Conservation (phyloP, 306 rosid species). For the Cajanus cajan region DNA sequence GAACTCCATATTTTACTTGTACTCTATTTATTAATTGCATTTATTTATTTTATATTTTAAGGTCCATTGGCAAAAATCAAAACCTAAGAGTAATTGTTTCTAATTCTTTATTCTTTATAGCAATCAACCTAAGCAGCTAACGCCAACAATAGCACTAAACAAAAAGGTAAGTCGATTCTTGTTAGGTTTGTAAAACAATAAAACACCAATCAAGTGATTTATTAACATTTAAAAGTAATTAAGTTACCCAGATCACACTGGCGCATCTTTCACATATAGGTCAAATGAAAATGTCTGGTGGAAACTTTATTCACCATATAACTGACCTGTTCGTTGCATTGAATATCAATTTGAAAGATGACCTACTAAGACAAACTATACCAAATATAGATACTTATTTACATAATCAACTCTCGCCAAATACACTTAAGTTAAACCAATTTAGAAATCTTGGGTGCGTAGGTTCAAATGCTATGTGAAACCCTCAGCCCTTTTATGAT, state of each 20-base stretch:
- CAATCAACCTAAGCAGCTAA: neutral
- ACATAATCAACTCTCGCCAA: neutral
- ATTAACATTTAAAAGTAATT: neutral
- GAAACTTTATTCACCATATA: conserved; percentile 29
- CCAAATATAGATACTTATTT: conserved; percentile 1
- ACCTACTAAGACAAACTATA: conserved; percentile 33
- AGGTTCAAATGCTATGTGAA: conserved; percentile 28
- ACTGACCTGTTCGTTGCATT: conserved; percentile 30
- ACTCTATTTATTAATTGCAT: neutral
- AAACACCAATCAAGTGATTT: neutral
- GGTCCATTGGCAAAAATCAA: neutral
- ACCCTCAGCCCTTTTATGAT: conserved; percentile 8
- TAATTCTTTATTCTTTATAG: neutral
- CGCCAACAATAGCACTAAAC: neutral
- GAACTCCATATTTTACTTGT: neutral
- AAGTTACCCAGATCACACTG: neutral
- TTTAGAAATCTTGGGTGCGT: neutral
- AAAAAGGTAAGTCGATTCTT: neutral
- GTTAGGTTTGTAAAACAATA: neutral
- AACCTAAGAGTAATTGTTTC: neutral
- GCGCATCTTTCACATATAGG: conserved; percentile 7
- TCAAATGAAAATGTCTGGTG: conserved; percentile 14
- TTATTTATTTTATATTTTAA: neutral
- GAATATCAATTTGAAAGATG: conserved; percentile 33
- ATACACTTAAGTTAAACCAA: conserved; percentile 21